phyloP scores from a whole-genome alignment of 495 filamentous ascomycete species.

The Astrothelium subdiscretum region DNA sequence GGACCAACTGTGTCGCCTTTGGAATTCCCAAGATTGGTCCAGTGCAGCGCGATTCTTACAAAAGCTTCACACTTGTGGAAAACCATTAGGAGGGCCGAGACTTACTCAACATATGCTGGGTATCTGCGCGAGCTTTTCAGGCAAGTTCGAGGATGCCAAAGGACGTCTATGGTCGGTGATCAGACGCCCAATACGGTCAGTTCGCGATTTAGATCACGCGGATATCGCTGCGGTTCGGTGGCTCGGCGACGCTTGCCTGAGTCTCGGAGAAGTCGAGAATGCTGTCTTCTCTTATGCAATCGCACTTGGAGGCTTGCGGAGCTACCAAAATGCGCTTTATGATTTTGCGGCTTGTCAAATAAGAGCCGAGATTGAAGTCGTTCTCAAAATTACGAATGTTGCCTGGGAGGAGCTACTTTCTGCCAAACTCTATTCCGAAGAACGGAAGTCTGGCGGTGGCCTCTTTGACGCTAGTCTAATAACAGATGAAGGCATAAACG shows the following conservation, averaged over 20 bases:
- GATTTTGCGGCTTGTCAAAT: not conserved
- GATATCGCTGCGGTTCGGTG: conserved; percentile 16
- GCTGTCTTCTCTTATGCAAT: conserved; percentile 13
- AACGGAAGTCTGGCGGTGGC: not conserved
- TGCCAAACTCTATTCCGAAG: not conserved
- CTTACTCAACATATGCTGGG: conserved; percentile 9
- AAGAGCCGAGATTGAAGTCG: not conserved
- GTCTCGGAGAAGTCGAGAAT: conserved; percentile 13
- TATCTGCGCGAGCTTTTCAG: conserved; percentile 11
- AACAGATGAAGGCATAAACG: not conserved
- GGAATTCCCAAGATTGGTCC: not conserved
- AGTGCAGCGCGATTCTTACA: not conserved
- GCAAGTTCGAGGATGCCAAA: conserved; percentile 14
- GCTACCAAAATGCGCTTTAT: not conserved
- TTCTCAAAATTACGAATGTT: not conserved
- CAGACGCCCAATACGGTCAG: conserved; percentile 6
- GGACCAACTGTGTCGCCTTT: not conserved
- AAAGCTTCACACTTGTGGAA: not conserved
- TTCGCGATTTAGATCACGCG: conserved; percentile 11
- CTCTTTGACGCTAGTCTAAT: not conserved
- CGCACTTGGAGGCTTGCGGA: conserved; percentile 5
- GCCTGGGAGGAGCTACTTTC: not conserved
- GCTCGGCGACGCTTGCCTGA: conserved; percentile 17
- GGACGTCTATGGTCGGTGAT: conserved; percentile 7
- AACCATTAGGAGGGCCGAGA: conserved; percentile 1